These are phyloP conservation scores for Strobilomyces echinocephalus DNA, from an alignment of 768 basidiomycete species.

Conservation along the genomic window DNA sequence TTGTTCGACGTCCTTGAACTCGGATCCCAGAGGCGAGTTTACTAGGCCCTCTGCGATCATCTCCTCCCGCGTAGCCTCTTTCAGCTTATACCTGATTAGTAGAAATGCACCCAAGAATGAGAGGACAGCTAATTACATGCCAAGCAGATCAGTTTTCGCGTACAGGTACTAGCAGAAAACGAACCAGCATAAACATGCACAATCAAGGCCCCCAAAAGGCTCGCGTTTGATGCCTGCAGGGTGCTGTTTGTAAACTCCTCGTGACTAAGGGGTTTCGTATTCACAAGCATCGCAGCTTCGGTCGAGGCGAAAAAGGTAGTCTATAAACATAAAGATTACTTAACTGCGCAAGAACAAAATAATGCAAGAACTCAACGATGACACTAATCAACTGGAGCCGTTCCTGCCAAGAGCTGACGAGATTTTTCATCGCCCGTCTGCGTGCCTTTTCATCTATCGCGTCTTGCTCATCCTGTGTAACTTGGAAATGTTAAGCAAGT, in stretches of 20 bases:
- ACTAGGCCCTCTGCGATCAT: constrained; percentile 33
- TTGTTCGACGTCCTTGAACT: constrained; percentile 13
- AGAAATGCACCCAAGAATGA: constrained; percentile 56
- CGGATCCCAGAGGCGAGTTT: constrained; percentile 20
- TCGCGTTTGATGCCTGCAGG: constrained; percentile 39
- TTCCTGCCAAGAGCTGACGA: constrained; percentile 61
- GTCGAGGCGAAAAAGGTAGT: constrained; percentile 61
- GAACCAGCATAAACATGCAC: constrained; percentile 50
- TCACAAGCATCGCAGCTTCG: constrained; percentile 50
- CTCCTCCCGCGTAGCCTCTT: constrained; percentile 48
- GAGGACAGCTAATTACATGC: constrained; percentile 30
- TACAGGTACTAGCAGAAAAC: constrained; percentile 9
- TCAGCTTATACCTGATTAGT: constrained; percentile 50
- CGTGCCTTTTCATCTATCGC: constrained; percentile 42
- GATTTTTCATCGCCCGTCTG: constrained; percentile 43
- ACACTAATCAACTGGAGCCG: constrained; percentile 56
- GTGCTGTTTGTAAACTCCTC: constrained; percentile 7
- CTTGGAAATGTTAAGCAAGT: constrained; percentile 17
- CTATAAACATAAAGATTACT: constrained; percentile 26
- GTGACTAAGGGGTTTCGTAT: constrained; percentile 31
- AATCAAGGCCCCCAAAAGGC: constrained; percentile 49
- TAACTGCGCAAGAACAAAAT: not conserved
- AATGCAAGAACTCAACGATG: constrained; percentile 41
- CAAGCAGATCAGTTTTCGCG: not conserved
- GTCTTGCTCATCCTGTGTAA: constrained; percentile 49